Evolutionary conservation across 306 rosid species (phyloP), one percentile per base, ranked within the genome.

Genomic region (Lathyrus oleraceus): DNA sequence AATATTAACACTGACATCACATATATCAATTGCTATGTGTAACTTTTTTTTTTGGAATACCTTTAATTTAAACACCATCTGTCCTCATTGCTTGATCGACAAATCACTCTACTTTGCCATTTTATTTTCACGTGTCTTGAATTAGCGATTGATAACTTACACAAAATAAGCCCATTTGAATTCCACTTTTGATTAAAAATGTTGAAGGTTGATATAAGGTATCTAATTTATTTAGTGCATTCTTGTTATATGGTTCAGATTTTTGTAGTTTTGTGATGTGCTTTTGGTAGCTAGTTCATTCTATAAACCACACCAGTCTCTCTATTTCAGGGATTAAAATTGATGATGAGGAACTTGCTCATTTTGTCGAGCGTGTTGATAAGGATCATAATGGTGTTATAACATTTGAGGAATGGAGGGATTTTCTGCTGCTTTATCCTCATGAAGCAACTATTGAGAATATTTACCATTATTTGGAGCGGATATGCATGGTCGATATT

Each of bases 351-450:
- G 98, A 93, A 66, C 98, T 93, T 5, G 98, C 94, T 12, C 98
- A 83, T 21, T 93, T 93, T 69, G 98, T 93, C 16, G 98, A 93
- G 85, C 91, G 83, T 70, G 98, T 93, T 74, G 98, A 93, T 65
- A 93, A 90, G 87, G 98, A 93, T 75, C 87, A 85, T 65, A 90
- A 93, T 72, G 98, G 98, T 19, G 90, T 90, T 52, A 93, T 93
- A 73, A 90, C 98, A 56, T 93, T 93, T 72, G 97, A 88, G 80
- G 98, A 93, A 65, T 93, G 98, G 98, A 82, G 98, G 70, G 98
- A 93, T 77, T 93, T 93, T 90, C 90, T 93, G 64, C 81, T 93
- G 58, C 91, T 93, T 65, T 93, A 88, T 73, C 98, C 98, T 40
- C 98, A 90, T 38, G 97, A 93, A 71, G 98, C 96, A 58, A 93